Base-by-base conservation (phyloP, 2,329 filamentous ascomycete genomes). In the Diplocarpon rosae region DNA sequence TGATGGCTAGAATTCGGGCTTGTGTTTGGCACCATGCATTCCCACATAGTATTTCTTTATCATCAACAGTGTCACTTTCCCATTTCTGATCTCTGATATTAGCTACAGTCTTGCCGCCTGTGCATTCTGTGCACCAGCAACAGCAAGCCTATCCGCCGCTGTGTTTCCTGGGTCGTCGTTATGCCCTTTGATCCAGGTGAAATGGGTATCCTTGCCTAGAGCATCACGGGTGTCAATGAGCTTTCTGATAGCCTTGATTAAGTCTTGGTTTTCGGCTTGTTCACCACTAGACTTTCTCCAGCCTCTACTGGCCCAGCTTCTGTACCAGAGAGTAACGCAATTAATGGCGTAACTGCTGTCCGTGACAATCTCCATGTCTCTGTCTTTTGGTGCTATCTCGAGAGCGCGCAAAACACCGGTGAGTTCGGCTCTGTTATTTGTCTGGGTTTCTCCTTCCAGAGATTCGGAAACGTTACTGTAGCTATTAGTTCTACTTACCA, bases 401-500 rank as follows among this genome's bases (percentile, higher is more conserved):
- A 96, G 71, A 0, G 89, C 89, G 46, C 89, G 83, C 27, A 85
- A 70, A 51, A 96, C 83, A 7, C 88, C 92, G 17, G 85, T 89
- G 47, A 98, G 70, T 66, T 98, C 92, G n/a, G 90, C 92, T 2
- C 92, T 84, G 63, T 96, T 87, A 62, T 98, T 98, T 1, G 92
- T 96, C 65, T 96, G 92, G 9, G 72, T 45, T 4, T 20, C 17
- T 14, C 60, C 61, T 32, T 51, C 40, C 1, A 63, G 49, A 29
- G 53, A 48, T 45, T 62, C 61, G 13, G 61, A 60, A 28, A 63
- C 65, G 57, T 84, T 84, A 54, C 77, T 80, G 9, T 50, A 14
- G n/a, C 7, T 31, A 10, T 45, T 8, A 41, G 29, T 20, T 16
- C 17, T 31, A 12, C 27, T 17, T 5, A 13, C 10, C 7, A 28